phyloP scores from a whole-genome alignment of 2,329 filamentous ascomycete species.

The Alternaria dauci region DNA sequence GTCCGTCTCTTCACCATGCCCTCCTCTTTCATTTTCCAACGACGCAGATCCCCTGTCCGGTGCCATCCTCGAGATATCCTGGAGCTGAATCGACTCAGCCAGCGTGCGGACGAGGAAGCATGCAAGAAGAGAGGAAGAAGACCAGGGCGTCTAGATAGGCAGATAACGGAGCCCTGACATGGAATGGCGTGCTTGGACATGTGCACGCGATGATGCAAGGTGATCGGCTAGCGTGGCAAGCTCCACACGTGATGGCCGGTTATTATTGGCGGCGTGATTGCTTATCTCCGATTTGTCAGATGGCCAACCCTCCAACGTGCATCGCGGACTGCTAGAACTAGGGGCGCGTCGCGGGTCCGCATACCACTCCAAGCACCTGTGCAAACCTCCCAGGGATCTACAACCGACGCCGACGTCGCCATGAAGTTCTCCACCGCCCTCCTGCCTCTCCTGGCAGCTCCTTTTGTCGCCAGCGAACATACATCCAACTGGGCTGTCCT shows the following conservation, averaged over 20 bases:
- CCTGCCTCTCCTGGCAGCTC: conserved; percentile 40
- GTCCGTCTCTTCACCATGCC: conserved; percentile 27
- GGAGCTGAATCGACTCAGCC: conserved; percentile 32
- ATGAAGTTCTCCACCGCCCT: conserved; percentile 42
- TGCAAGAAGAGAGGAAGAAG: neutral
- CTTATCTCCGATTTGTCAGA: conserved; percentile 47
- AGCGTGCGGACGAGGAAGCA: conserved; percentile 19
- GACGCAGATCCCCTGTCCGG: conserved; percentile 45
- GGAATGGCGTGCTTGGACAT: conserved; percentile 33
- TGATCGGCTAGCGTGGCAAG: conserved; percentile 9
- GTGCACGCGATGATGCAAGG: conserved; percentile 32
- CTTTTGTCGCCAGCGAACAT: conserved; percentile 71
- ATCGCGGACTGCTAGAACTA: conserved; percentile 22
- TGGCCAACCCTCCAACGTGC: conserved; percentile 31
- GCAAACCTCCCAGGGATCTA: neutral
- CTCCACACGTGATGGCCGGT: conserved; percentile 23
- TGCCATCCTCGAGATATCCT: conserved; percentile 40
- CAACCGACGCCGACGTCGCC: neutral
- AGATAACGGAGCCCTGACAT: conserved; percentile 14
- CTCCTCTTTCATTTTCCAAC: conserved; percentile 32
- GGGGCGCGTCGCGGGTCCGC: conserved; percentile 13
- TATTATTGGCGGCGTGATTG: conserved; percentile 9
- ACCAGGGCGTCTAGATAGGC: conserved; percentile 12
- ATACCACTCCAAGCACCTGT: neutral
- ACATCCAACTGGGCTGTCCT: conserved; percentile 99